Conservation (phyloP, 2,329 filamentous ascomycete species). For the Calonectria hawksworthii region DNA sequence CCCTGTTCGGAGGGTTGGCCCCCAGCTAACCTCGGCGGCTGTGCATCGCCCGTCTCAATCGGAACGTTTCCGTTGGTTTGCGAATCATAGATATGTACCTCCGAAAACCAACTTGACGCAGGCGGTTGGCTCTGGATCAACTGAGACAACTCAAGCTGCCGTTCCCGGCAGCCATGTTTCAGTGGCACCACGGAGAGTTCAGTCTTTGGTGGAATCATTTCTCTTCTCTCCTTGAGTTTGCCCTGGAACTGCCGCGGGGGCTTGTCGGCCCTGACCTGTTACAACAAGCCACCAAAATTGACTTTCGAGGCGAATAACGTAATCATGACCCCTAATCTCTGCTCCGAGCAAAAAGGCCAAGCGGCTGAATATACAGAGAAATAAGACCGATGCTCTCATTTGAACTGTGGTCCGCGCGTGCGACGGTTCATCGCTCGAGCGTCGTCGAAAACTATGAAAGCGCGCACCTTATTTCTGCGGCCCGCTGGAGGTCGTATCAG, state of each 20-base stretch:
- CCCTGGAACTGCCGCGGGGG: not conserved
- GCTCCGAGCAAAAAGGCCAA: not conserved
- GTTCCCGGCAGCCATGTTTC: not conserved
- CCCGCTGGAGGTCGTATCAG: not conserved
- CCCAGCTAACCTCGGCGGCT: not conserved
- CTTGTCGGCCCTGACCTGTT: not conserved
- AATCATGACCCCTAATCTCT: not conserved
- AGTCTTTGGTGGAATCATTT: not conserved
- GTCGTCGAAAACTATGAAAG: not conserved
- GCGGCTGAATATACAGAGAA: not conserved
- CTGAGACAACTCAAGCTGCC: not conserved
- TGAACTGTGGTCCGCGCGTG: not conserved
- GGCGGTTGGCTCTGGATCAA: not conserved
- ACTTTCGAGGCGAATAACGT: not conserved
- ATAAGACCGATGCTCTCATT: not conserved
- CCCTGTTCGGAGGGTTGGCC: not conserved
- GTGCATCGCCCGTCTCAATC: not conserved
- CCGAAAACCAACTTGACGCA: not conserved
- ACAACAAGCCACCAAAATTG: not conserved
- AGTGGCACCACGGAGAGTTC: not conserved
- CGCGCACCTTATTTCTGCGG: not conserved
- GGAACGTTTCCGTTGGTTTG: constrained; percentile 5
- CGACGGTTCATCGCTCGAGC: too few relatives aligned
- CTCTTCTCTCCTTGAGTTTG: not conserved
- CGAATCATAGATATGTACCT: not conserved